These are phyloP conservation scores for Trichoderma asperellum DNA, from an alignment of 2,329 filamentous ascomycete species.

Conservation along the genomic window DNA sequence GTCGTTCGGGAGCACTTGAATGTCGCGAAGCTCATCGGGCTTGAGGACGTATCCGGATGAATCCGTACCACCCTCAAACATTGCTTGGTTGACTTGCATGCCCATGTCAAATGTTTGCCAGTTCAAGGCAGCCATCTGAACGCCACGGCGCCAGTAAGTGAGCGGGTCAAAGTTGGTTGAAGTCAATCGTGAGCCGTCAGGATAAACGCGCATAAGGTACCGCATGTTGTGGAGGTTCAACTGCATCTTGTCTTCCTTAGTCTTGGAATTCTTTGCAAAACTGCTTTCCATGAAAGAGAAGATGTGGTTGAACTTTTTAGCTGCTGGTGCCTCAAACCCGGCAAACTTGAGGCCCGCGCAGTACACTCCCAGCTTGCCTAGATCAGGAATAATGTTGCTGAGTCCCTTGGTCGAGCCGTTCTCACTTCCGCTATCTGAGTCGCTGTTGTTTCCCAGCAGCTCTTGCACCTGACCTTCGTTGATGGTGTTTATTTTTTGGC, in stretches of 20 bases:
- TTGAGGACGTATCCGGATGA: conserved; percentile 92
- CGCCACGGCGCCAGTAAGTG: conserved; percentile 90
- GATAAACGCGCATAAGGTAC: conserved; percentile 93
- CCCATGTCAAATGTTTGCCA: conserved; percentile 98
- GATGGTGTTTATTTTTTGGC: conserved; percentile 60
- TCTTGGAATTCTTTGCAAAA: conserved; percentile 79
- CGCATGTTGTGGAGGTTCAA: conserved; percentile 90
- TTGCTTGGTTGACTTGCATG: conserved; percentile 95
- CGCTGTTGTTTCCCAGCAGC: conserved; percentile 63
- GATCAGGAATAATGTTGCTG: conserved; percentile 83
- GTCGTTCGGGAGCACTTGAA: conserved; percentile 60
- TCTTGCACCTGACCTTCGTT: conserved; percentile 61
- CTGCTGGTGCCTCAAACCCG: conserved; percentile 76
- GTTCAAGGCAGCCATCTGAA: conserved; percentile 97
- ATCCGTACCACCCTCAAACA: conserved; percentile 91
- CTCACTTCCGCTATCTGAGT: conserved; percentile 73
- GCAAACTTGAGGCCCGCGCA: conserved; percentile 77
- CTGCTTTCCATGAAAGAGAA: conserved; percentile 92
- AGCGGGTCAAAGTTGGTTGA: conserved; percentile 96
- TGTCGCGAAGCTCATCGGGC: conserved; percentile 79
- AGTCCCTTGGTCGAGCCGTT: conserved; percentile 60
- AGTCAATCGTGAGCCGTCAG: conserved; percentile 75
- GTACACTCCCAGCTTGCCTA: conserved; percentile 85
- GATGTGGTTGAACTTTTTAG: conserved; percentile 89
- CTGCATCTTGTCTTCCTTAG: conserved; percentile 73